These are phyloP conservation scores for Sambucus nigra DNA, from an alignment of 129 eudicot genomes.

Conservation along the genomic window DNA sequence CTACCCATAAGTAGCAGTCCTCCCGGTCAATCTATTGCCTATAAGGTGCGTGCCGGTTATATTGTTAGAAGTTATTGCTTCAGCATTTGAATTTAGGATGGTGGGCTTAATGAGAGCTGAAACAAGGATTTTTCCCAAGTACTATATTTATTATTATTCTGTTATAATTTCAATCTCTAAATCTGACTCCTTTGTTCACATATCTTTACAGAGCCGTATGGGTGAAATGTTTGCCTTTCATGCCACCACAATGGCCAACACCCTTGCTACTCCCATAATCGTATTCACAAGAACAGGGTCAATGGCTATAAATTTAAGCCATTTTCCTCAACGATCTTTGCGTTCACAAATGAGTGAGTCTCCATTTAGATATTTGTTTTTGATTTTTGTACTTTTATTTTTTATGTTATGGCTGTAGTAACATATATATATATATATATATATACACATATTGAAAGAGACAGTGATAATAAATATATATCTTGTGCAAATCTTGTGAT, in stretches of 20 bases:
- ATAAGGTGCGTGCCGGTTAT: constrained; percentile 42
- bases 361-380: neutral
- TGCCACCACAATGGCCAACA: constrained; percentile 80
- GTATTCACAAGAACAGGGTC: constrained; percentile 97
- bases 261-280: constrained; percentile 66
- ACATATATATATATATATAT: too few relatives aligned
- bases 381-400: neutral
- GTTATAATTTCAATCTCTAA: neutral
- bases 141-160: neutral
- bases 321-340: constrained; percentile 77
- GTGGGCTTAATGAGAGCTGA: neutral
- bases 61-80: neutral
- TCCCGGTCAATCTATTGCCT: constrained; percentile 30
- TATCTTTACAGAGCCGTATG: constrained; percentile 65
- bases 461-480: too few relatives aligned
- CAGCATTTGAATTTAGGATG: neutral
- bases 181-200: constrained; percentile 4
- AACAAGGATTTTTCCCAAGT: neutral
- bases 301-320: constrained; percentile 87
- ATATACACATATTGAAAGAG: too few relatives aligned
- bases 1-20: constrained; percentile 30
- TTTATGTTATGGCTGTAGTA: too few relatives aligned
- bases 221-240: constrained; percentile 90
- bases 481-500: too few relatives aligned
- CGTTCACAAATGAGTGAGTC: constrained; percentile 92